Conservation (phyloP, 805 yeast genomes). For the Metschnikowia cerradonensis region DNA sequence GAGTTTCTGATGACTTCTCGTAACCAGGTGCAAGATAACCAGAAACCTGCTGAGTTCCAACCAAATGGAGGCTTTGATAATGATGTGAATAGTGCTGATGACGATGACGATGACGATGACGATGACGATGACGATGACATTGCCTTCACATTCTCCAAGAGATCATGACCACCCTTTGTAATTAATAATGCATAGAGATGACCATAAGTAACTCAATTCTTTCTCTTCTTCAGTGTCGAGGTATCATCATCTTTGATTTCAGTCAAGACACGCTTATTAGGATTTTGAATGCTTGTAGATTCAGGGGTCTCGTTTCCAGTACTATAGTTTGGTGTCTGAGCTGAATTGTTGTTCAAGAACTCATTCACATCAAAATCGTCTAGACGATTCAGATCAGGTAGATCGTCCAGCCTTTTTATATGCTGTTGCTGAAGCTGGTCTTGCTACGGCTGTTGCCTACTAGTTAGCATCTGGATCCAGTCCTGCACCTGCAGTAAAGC, state of each 20-base stretch:
- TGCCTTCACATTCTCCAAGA: constrained; percentile 13
- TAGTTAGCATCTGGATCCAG: constrained; percentile 41
- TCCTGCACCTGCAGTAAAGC: constrained; percentile 54
- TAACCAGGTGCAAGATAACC: background rate
- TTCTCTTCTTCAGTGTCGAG: constrained; percentile 1
- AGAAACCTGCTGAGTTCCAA: background rate
- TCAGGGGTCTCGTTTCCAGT: background rate
- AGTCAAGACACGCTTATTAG: constrained; percentile 9
- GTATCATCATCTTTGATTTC: constrained; percentile 12
- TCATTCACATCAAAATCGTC: constrained; percentile 35
- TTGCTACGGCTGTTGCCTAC: constrained; percentile 18
- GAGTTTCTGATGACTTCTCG: background rate
- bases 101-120: constrained; percentile 9
- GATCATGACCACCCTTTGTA: background rate
- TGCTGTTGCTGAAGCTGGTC: constrained; percentile 17
- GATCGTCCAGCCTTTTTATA: constrained; percentile 6
- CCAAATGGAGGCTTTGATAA: background rate
- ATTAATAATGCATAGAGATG: background rate
- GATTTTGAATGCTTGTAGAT: background rate
- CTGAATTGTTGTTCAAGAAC: constrained; percentile 19
- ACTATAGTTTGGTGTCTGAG: constrained; percentile 2
- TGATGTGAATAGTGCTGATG: too few species aligned
- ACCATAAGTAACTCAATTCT: background rate
- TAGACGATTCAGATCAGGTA: constrained; percentile 9
- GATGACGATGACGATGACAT: constrained; percentile 4